phyloP scores from a whole-genome alignment of 257 asterid species.

The Rehmannia glutinosa region DNA sequence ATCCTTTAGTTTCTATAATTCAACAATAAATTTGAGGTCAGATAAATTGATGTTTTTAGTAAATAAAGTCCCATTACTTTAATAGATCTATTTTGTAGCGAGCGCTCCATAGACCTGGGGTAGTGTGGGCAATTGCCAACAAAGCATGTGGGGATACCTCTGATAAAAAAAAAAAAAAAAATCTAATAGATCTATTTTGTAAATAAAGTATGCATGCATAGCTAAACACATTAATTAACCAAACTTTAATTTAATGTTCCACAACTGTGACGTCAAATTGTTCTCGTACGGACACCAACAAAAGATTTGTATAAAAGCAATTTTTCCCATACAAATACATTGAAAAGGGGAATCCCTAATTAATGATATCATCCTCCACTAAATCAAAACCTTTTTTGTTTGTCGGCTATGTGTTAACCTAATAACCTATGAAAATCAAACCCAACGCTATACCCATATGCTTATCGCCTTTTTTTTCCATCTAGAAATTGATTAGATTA shows the following conservation, averaged over 20 bases:
- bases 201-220: too few relatives aligned
- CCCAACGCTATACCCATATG: slow-evolving; percentile 2
- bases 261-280: background rate
- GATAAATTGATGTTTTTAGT: too few relatives aligned
- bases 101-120: too few relatives aligned
- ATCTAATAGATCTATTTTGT: too few relatives aligned
- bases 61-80: too few relatives aligned
- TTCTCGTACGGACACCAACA: slow-evolving; percentile 22
- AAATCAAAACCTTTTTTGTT: slow-evolving; percentile 28
- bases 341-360: slow-evolving; percentile 16
- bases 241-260: background rate
- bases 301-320: background rate
- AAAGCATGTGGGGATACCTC: too few relatives aligned
- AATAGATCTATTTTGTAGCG: too few relatives aligned
- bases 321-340: background rate
- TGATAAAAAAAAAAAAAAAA: too few relatives aligned
- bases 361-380: slow-evolving; percentile 50
- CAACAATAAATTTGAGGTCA: too few relatives aligned
- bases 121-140: too few relatives aligned
- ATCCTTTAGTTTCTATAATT: too few relatives aligned
- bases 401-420: slow-evolving; percentile 42
- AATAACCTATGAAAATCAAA: slow-evolving; percentile 24
- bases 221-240: too few relatives aligned
- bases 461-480: background rate
- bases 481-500: slow-evolving; percentile 14